Base-by-base conservation (phyloP, 1,139 yeast genomes). In the Yamadazyma epiphylla region DNA sequence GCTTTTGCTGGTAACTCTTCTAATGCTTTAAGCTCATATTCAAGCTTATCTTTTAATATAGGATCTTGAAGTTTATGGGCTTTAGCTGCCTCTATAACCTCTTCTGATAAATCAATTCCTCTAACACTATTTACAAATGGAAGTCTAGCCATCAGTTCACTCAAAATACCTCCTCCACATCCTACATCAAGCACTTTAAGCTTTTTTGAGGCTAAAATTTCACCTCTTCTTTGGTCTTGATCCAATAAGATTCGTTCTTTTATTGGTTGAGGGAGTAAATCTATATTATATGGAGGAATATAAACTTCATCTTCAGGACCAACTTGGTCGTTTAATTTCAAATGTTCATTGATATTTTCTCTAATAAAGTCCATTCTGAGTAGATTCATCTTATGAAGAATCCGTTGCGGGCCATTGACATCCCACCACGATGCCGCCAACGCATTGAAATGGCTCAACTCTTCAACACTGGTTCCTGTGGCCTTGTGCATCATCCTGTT, bases 391-490 rank as follows among this genome's bases (percentile, higher is more conserved):
- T 88, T 84, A 59, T 91, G 98, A 27, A 94, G 69, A 35, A 91
- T 85, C 23, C 97, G 64, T 51, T 91, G 97, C 3, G 96, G 85
- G 0, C 98, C 98, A 42, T 80, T 64, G 12, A 85, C 80, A 49
- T 94, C 95, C 98, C 99, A 91, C 99, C 98, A 91, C 15, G 86
- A 60, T 10, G 82, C 70, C 1, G 99, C 98, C 30, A 91, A 64
- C 21, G 80, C 76, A 45, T 85, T 80, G 58, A 91, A 91, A 56
- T 94, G 98, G 11, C 71, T 56, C 53, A 80, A 66, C 54, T 91
- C 97, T 3, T 58, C 59, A 9, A 41, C 52, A 4, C 63, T 54
- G 4, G 64, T 58, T 3, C 66, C 50, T 1, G 77, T 70, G 28
- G 44, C 35, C 32, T 51, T 35, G 21, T 26, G 29, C 5, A 15